A percentile compares a stretch with the other conserved stretches of the same genome.
These are phyloP conservation scores for Populus nigra DNA, from an alignment of 345 rosid genomes.

Conservation along the genomic window DNA sequence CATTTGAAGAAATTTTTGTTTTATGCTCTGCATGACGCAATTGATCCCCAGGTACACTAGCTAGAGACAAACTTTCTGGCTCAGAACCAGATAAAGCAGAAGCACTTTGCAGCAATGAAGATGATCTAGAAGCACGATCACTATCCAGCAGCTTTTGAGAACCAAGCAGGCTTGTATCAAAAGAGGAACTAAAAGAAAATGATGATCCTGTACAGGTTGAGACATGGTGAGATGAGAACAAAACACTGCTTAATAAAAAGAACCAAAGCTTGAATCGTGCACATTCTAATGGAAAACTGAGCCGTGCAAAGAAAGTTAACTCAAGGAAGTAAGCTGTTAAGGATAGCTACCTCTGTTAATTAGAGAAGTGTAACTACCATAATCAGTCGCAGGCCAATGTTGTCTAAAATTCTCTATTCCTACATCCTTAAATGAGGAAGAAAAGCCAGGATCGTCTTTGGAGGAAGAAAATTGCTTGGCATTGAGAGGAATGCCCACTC, in stretches of 20 bases:
- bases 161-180: slow-evolving; percentile 33
- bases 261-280: slow-evolving; percentile 13
- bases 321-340: slow-evolving; percentile 42
- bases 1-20: slow-evolving; percentile 47
- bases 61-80: slow-evolving; percentile 28
- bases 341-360: slow-evolving; percentile 34
- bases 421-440: slow-evolving; percentile 33
- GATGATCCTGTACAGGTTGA: slow-evolving; percentile 40
- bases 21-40: slow-evolving; percentile 26
- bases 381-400: slow-evolving; percentile 30
- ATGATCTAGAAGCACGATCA: slow-evolving; percentile 31
- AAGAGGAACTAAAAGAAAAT: slow-evolving; percentile 30
- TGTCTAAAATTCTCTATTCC: slow-evolving; percentile 35
- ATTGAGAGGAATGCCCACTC: slow-evolving; percentile 20
- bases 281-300: slow-evolving; percentile 15
- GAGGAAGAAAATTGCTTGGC: slow-evolving; percentile 29
- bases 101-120: slow-evolving; percentile 33
- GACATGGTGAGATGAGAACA: slow-evolving; percentile 17
- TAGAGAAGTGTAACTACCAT: slow-evolving; percentile 35
- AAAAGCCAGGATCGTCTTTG: slow-evolving; percentile 35
- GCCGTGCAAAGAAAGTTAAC: slow-evolving; percentile 38
- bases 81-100: slow-evolving; percentile 41
- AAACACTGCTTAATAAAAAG: slow-evolving; percentile 16
- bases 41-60: slow-evolving; percentile 20
- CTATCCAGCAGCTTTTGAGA: slow-evolving; percentile 33